Evolutionary conservation across 2,329 filamentous ascomycete species (phyloP).

Genomic region (Colletotrichum karsti): DNA sequence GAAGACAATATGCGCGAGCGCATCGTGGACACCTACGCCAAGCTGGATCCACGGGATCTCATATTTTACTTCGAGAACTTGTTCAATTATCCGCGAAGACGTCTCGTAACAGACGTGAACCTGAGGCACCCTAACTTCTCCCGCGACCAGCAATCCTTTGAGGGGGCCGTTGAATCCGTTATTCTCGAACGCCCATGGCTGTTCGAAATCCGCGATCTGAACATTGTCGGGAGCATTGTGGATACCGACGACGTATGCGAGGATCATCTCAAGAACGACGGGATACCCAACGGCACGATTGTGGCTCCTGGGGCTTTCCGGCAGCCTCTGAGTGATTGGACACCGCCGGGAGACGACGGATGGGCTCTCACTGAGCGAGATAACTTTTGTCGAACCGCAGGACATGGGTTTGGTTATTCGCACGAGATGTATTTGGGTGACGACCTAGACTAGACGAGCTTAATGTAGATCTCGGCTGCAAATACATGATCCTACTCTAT

Average conservation of each 20-base stretch:
- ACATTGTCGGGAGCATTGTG: slow-evolving; percentile 48
- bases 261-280: slow-evolving; percentile 43
- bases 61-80: slow-evolving; percentile 57
- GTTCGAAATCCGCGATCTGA: slow-evolving; percentile 36
- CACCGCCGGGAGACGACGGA: slow-evolving; percentile 50
- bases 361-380: slow-evolving; percentile 25
- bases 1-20: slow-evolving; percentile 35
- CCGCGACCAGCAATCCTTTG: slow-evolving; percentile 54
- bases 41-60: slow-evolving; percentile 59
- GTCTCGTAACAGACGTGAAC: slow-evolving; percentile 52
- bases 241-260: slow-evolving; percentile 49
- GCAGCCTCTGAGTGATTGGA: slow-evolving; percentile 44
- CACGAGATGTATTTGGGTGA: too few species aligned
- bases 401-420: too few species aligned
- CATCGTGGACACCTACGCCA: slow-evolving; percentile 55
- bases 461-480: neutral
- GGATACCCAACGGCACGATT: slow-evolving; percentile 45
- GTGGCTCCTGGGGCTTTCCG: slow-evolving; percentile 39
- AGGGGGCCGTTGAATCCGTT: slow-evolving; percentile 46
- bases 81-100: slow-evolving; percentile 53
- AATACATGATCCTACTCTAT: neutral
- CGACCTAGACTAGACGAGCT: neutral
- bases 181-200: slow-evolving; percentile 47
- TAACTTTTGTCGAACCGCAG: neutral
- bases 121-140: slow-evolving; percentile 51